Percentiles rank a stretch among this genome's conserved stretches.
phyloP scores from a whole-genome alignment of 768 basidiomycete genomes.

The Mycena filopes region DNA sequence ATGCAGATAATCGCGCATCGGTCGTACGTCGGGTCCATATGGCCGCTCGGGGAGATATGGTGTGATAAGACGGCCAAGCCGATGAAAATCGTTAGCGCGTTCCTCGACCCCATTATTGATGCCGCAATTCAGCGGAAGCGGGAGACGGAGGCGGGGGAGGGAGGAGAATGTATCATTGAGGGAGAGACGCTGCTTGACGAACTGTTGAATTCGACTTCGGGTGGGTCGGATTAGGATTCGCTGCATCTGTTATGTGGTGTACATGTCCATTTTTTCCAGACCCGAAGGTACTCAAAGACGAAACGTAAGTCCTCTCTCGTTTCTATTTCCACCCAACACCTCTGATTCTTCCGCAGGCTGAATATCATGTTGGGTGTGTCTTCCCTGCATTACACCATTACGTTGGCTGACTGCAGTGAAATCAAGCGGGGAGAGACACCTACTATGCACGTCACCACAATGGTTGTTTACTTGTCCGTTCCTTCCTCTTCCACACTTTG shows the following conservation, averaged over 20 bases:
- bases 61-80: conserved; percentile 56
- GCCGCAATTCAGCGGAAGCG: conserved; percentile 56
- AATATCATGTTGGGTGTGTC: conserved; percentile 31
- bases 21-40: conserved; percentile 51
- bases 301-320: conserved; percentile 45
- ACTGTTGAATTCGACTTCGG: conserved; percentile 63
- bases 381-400: neutral
- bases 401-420: neutral
- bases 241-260: neutral
- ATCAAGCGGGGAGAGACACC: conserved; percentile 31
- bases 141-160: conserved; percentile 23
- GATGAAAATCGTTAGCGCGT: conserved; percentile 61
- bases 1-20: conserved; percentile 56
- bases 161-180: conserved; percentile 35
- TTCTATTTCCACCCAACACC: neutral
- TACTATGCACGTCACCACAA: conserved; percentile 48
- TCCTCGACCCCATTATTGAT: conserved; percentile 63
- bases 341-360: conserved; percentile 16
- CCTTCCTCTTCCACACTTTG: neutral
- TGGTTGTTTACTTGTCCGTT: conserved; percentile 47
- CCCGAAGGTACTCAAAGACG: conserved; percentile 54
- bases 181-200: conserved; percentile 60
- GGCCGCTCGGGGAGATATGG: conserved; percentile 66
- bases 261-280: conserved; percentile 41
- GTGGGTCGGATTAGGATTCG: conserved; percentile 46